Evolutionary conservation across 768 basidiomycete species (phyloP), one percentile per base, ranked within the genome.

Genomic region (Mycena leptocephala): DNA sequence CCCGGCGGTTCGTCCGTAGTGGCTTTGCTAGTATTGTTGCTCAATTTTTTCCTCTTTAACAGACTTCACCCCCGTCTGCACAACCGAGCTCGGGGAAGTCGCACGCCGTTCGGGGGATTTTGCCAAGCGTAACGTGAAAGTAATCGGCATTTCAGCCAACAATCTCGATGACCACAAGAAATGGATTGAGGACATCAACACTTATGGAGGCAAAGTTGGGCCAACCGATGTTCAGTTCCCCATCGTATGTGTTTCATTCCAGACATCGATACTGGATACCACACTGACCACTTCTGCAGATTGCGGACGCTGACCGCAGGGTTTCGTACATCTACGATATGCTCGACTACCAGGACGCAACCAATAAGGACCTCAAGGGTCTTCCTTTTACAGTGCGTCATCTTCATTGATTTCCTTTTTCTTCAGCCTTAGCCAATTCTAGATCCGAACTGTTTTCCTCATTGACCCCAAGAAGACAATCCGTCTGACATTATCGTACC

Each of bases 381-480:
- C 90, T 99, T 55, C 98, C 98, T 26, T 97, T 99, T 89, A 99
- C 98, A 61, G 96, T 93, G 78, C 76, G 86, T 78, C 65, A 64
- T 20, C 51, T 41, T 37, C n/a, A n/a, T n/a, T n/a, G n/a, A n/a
- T n/a, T n/a, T n/a, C n/a, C n/a, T n/a, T n/a, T n/a, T n/a, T n/a
- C n/a, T n/a, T n/a, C n/a, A n/a, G n/a, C n/a, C n/a, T n/a, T n/a
- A n/a, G n/a, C 53, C 28, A 16, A 46, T 8, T 63, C 30, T 67
- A 96, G 94, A 93, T 99, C 86, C 95, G 98, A 74, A 98, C 97
- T 10, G 98, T 99, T 75, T 99, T 98, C 86, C 88, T 99, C 78
- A 96, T 99, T 81, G 98, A 99, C n/a, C 87, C 98, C 55, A 96
- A 96, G 88, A 97, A 98, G 88, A 90, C 92, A 80, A 98, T 99